Conservation (phyloP, 192 early-diverging fungal species). For the Dissophora ornata region DNA sequence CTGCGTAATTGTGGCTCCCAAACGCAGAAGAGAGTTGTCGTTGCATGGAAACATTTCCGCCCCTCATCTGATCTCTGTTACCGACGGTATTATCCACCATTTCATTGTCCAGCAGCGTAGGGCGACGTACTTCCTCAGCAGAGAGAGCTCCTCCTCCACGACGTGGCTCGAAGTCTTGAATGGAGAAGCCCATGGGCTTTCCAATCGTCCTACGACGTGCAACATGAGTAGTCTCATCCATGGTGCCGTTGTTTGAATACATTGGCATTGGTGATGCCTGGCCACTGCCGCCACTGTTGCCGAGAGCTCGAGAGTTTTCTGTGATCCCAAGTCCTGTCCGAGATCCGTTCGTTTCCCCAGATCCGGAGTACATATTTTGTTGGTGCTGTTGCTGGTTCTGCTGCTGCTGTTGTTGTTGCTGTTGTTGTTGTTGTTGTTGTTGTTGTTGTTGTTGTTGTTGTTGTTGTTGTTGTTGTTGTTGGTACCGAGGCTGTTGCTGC, state of each 20-base stretch:
- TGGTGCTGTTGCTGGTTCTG: constrained; percentile 38
- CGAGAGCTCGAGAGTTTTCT: constrained; percentile 2
- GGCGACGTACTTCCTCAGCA: constrained; percentile 17
- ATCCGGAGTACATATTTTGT: constrained; percentile 5
- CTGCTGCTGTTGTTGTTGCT: constrained; percentile 29
- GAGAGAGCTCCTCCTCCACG: background rate
- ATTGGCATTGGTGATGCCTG: too few relatives aligned
- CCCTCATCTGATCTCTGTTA: background rate
- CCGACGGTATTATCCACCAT: background rate
- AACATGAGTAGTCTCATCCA: constrained; percentile 22
- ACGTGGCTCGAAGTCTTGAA: constrained; percentile 20
- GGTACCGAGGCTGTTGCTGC: constrained; percentile 37
- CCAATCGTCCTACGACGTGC: constrained; percentile 44
- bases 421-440: constrained; percentile 36
- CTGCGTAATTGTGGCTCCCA: background rate
- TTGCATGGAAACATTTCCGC: background rate
- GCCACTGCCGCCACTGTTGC: too few relatives aligned
- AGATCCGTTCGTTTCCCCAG: constrained; percentile 3
- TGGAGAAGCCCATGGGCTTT: constrained; percentile 34
- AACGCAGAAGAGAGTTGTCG: background rate
- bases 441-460: too few relatives aligned
- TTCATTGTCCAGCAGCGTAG: background rate
- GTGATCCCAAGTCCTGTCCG: background rate
- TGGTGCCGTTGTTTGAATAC: background rate
- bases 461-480: constrained; percentile 25